Evolutionary conservation across 345 rosid genomes (phyloP).

Genomic region (Reutealis trisperma): DNA sequence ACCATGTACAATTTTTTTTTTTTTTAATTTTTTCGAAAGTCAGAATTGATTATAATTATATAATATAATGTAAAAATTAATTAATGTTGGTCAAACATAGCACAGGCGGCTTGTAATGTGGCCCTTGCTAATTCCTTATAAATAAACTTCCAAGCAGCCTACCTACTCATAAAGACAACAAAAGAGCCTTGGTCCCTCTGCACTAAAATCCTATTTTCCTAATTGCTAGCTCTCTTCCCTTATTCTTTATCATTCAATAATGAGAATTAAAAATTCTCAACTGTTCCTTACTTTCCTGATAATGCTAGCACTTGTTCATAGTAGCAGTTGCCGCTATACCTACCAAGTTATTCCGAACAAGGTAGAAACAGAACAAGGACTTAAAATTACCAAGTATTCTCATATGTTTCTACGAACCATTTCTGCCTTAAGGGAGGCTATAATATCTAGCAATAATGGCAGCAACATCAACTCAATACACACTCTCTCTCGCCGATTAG

Average conservation of each 20-base stretch:
- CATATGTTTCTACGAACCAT: slow-evolving; percentile 20
- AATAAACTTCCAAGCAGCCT: slow-evolving; percentile 8
- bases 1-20: neutral
- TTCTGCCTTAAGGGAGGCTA: slow-evolving; percentile 27
- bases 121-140: slow-evolving; percentile 5
- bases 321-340: slow-evolving; percentile 24
- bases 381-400: slow-evolving; percentile 25
- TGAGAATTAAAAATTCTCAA: slow-evolving; percentile 23
- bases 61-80: neutral
- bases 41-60: neutral
- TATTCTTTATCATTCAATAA: neutral
- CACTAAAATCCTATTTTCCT: neutral
- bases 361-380: slow-evolving; percentile 1
- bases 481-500: slow-evolving; percentile 37
- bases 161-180: slow-evolving; percentile 1
- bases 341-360: neutral
- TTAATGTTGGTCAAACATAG: too few species aligned
- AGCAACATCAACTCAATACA: slow-evolving; percentile 10
- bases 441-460: slow-evolving; percentile 1
- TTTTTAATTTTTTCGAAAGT: neutral
- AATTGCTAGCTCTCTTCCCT: neutral
- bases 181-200: neutral
- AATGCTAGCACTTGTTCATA: slow-evolving; percentile 22
- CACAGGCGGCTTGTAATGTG: neutral
- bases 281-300: slow-evolving; percentile 17